These are phyloP conservation scores for Solanum megistacrolobum DNA, from an alignment of 257 asterid species.

Conservation along the genomic window DNA sequence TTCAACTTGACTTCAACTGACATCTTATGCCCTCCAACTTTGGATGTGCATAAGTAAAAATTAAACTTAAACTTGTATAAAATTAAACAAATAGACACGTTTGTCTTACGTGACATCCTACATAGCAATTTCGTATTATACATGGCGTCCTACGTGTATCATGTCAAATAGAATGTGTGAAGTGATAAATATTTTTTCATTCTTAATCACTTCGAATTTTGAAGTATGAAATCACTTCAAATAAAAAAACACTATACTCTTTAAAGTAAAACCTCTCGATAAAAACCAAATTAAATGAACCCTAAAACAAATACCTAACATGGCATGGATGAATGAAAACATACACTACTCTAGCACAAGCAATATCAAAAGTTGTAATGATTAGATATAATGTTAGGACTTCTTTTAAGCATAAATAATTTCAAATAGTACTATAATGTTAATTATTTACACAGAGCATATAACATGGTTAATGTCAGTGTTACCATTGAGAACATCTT, in stretches of 20 bases:
- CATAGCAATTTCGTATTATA: neutral
- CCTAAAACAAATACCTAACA: neutral
- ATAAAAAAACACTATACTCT: neutral
- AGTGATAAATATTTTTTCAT: no score
- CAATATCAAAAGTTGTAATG: neutral
- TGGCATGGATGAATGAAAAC: neutral
- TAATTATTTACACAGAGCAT: neutral
- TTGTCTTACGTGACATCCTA: no score
- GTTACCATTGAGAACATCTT: neutral
- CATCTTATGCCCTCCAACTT: accelerated
- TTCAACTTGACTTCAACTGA: neutral
- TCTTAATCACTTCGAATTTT: no score
- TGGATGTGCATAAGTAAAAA: accelerated
- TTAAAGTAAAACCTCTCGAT: neutral
- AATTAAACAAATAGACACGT: no score
- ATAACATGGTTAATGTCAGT: neutral
- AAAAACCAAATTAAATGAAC: neutral
- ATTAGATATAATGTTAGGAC: neutral
- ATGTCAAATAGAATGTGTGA: no score
- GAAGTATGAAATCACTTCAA: neutral
- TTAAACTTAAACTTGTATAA: no score
- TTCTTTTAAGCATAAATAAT: neutral
- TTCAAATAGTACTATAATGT: neutral
- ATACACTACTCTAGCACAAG: neutral
- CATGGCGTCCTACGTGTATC: neutral